Evolutionary conservation across 495 filamentous ascomycete species (phyloP), one percentile per base, ranked within the genome.

Genomic region (Podospora appendiculata): DNA sequence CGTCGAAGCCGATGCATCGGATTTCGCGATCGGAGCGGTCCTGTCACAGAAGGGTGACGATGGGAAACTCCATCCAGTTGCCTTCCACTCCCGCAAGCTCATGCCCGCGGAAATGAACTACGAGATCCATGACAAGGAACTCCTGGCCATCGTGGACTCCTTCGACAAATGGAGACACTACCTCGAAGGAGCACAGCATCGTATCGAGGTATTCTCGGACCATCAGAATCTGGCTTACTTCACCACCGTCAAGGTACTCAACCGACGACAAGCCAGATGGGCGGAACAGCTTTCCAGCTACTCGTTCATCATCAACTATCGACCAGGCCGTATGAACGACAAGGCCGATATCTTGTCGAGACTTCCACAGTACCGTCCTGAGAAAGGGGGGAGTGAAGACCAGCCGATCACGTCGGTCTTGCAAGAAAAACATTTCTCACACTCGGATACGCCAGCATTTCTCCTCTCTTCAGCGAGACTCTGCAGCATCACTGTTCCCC

Each of bases 111-210:
- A 59, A 36, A 34, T 39, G 7, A 62, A 65, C 42, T 65, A 65
- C 45, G 6, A 19, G 3, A 64, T 60, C 8, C 49, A 64, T 18
- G 47, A 64, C 41, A 66, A 64, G 16, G 45, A 54, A 32, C 35
- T 53, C 2, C 35, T 56, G 14, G 19, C 39, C 10, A 43, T 56
- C 36, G 44, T 58, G 3, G 14, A 49, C 11, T 14, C 13, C 6
- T 51, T 48, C 13, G 44, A 50, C 6, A 34, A 61, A 38, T 58
- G 33, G 40, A 32, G 32, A 4, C 45, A 12, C 1, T 44, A 50
- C 13, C 36, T 58, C 1, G 32, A 10, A 4, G 44, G 51, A 14
- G 49, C 16, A 0, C 4, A 11, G 0, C 9, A 47, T 10, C 3
- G 4, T 3, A 32, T 56, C 18, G n/a, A 52, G 8, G 36, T 56